Evolutionary conservation across 306 rosid genomes (phyloP), one percentile per base, ranked within the genome.

Genomic region (Lithocarpus polystachyus): DNA sequence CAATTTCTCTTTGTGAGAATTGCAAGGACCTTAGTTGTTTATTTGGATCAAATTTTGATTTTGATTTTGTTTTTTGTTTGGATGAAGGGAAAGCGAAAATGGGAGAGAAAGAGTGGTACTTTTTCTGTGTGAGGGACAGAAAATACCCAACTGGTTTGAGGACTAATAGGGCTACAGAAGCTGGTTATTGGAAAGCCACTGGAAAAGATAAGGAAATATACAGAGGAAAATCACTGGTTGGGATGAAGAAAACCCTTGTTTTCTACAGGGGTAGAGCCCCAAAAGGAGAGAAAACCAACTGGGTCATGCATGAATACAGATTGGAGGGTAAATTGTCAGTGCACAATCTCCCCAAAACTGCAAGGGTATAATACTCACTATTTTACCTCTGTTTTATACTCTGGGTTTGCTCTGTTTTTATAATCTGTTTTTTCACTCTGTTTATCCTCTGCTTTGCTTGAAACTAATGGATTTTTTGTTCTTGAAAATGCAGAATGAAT

Each of bases 281-380:
- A 11, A 96, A 90, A 90, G 99, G 99, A 17, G 99, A 90, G 67
- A 96, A 96, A 79, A 85, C 90, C 72, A 86, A 91, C 74, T 96
- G 99, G 99, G 97, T 96, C 33, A 96, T 96, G 94, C 99, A 96
- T 54, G 99, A 96, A 68, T 96, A 91, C 81, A 86, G 98, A 71
- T 80, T 96, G 4, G 99, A 96, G 72, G 99, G 99, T 4, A 91
- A 87, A 83, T 87, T 90, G 75, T 88, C 97, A 4, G 82, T 89
- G 71, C 84, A 87, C 23, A 86, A 93, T 80, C 98, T 96, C 82
- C 98, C 97, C 4, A 93, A 93, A 96, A 81, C 94, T 68, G 97
- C 99, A 6, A 93, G 87, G 99, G 99, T 80, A 68, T 24, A 31
- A 5, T 15, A n/a, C 45, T 40, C 45, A 65, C 43, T 82, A 26